A percentile compares a stretch with the other conserved stretches of the same genome.
phyloP scores from a whole-genome alignment of 2,329 filamentous ascomycete genomes.

The Talaromyces verruculosus region DNA sequence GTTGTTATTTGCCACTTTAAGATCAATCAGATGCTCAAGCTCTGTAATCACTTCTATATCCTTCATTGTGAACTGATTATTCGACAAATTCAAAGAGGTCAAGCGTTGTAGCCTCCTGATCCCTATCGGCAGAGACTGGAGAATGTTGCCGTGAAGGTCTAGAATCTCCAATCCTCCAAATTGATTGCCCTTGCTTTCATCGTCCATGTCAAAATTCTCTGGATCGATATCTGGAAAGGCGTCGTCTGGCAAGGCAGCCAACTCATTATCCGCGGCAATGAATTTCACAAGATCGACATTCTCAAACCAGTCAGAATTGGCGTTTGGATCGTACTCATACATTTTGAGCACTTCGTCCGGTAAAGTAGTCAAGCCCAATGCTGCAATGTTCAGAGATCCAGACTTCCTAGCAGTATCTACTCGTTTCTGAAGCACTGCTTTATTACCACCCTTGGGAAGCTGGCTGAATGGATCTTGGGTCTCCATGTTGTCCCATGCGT shows the following conservation, averaged over 20 bases:
- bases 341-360: conserved; percentile 82
- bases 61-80: conserved; percentile 74
- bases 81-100: conserved; percentile 79
- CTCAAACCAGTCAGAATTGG: conserved; percentile 77
- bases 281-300: conserved; percentile 83
- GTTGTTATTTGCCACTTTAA: conserved; percentile 77
- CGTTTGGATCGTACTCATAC: conserved; percentile 75
- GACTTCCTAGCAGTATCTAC: conserved; percentile 71
- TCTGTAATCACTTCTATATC: conserved; percentile 72
- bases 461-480: conserved; percentile 58
- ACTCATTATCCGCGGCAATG: conserved; percentile 84
- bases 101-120: conserved; percentile 70
- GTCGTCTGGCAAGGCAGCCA: conserved; percentile 69
- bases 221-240: conserved; percentile 73
- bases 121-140: conserved; percentile 72
- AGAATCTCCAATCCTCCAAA: conserved; percentile 79
- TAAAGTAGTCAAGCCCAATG: conserved; percentile 74
- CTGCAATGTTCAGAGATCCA: conserved; percentile 84
- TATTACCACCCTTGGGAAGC: conserved; percentile 56
- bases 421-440: conserved; percentile 70
- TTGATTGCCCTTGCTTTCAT: conserved; percentile 68
- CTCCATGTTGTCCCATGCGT: conserved; percentile 51
- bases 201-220: conserved; percentile 60
- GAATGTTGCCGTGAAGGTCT: conserved; percentile 81
- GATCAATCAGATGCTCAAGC: conserved; percentile 69